Conservation (phyloP, 345 rosid species). For the Carallia brachiata region DNA sequence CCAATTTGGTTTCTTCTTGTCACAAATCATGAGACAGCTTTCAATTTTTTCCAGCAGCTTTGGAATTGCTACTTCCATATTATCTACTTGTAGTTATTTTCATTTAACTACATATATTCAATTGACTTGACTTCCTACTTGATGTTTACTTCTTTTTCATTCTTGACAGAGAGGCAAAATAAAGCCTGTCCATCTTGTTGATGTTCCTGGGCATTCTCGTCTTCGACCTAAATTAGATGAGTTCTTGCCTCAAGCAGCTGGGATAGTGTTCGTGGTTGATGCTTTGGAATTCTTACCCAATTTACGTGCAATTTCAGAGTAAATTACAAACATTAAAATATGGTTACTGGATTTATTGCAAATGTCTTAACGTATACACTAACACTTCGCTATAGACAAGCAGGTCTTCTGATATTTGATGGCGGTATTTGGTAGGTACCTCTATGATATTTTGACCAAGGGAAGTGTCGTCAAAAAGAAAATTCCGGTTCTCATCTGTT, state of each 20-base stretch:
- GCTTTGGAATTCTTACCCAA: slow-evolving; percentile 86
- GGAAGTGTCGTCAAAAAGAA: slow-evolving; percentile 71
- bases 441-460: slow-evolving; percentile 84
- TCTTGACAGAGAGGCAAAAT: slow-evolving; percentile 59
- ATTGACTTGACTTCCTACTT: too few species aligned
- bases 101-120: not conserved
- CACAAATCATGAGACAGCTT: not conserved
- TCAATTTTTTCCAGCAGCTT: not conserved
- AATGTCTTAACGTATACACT: not conserved
- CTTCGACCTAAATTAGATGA: slow-evolving; percentile 81
- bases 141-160: not conserved
- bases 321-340: slow-evolving; percentile 23
- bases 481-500: slow-evolving; percentile 72
- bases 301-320: slow-evolving; percentile 78
- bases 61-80: not conserved
- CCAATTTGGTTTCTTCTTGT: not conserved
- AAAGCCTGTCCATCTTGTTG: slow-evolving; percentile 80
- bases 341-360: not conserved
- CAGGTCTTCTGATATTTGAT: slow-evolving; percentile 7
- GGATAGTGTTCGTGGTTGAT: slow-evolving; percentile 81
- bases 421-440: slow-evolving; percentile 50
- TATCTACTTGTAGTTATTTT: too few species aligned
- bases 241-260: slow-evolving; percentile 78
- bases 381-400: not conserved
- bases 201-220: slow-evolving; percentile 95